A percentile compares a stretch with the other conserved stretches of the same genome.
phyloP scores from a whole-genome alignment of 176 grass and related monocot genomes.

The Lolium multiflorum region DNA sequence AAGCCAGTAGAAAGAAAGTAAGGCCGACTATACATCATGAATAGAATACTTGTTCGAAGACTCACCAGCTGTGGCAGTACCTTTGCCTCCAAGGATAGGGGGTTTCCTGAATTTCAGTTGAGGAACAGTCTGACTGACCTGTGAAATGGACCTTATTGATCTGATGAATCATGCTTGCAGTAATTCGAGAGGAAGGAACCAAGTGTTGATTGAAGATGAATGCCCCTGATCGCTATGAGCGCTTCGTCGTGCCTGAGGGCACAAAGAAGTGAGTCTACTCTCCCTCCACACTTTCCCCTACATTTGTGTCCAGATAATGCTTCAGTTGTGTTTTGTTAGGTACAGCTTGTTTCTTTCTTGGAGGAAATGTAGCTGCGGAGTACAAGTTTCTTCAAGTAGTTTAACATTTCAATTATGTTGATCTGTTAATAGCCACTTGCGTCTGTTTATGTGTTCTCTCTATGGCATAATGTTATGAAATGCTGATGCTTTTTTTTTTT shows the following conservation, averaged over 20 bases:
- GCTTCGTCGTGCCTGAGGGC: constrained; percentile 22
- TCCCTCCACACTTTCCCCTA: neutral
- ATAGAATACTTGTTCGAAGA: constrained; percentile 94
- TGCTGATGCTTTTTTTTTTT: constrained; percentile 25
- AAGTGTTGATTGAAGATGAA: constrained; percentile 24
- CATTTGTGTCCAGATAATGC: neutral
- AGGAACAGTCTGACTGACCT: neutral
- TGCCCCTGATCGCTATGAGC: constrained; percentile 17
- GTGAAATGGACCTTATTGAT: constrained; percentile 12
- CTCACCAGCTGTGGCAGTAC: constrained; percentile 60
- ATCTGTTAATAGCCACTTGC: neutral
- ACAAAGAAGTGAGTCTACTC: constrained; percentile 16
- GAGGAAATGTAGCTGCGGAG: neutral
- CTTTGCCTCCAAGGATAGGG: constrained; percentile 27
- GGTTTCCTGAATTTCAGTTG: neutral
- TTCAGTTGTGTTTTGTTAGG: neutral
- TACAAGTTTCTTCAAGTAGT: neutral
- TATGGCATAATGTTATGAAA: neutral
- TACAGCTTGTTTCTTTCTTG: neutral
- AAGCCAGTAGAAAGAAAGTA: constrained; percentile 67
- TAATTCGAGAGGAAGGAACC: constrained; percentile 3
- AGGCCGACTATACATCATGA: constrained; percentile 57
- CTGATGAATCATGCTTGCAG: neutral
- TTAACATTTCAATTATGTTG: neutral
- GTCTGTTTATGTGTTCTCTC: neutral